Percentiles rank a stretch among this genome's conserved stretches.
Conservation (phyloP, 73 alveolate species). For the Urostyla sp. region DNA sequence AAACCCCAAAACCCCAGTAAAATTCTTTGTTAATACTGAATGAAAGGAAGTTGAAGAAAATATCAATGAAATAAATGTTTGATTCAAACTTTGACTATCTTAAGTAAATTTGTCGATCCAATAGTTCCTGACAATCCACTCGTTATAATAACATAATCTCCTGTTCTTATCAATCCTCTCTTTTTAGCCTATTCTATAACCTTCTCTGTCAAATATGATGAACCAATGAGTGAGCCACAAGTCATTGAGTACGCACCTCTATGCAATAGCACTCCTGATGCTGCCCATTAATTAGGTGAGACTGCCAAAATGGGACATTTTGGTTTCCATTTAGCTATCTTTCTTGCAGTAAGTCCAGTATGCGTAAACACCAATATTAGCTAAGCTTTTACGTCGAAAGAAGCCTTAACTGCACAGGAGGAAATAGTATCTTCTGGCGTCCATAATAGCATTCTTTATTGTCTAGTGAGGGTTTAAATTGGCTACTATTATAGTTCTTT, state of each 20-base stretch:
- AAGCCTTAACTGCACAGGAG: conserved; percentile 41
- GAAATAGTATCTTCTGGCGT: conserved; percentile 17
- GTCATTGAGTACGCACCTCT: conserved; percentile 48
- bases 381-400: conserved; percentile 16
- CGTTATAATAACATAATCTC: conserved; percentile 6
- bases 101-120: not conserved
- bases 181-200: not conserved
- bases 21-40: too few relatives aligned
- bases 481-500: too few relatives aligned
- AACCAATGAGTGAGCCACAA: not conserved
- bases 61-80: too few relatives aligned
- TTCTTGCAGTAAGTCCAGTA: conserved; percentile 34
- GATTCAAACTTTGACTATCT: not conserved
- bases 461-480: not conserved
- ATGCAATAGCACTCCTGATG: not conserved
- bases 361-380: conserved; percentile 24
- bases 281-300: not conserved
- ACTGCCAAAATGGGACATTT: conserved; percentile 43
- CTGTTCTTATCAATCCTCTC: not conserved
- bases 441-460: not conserved
- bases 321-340: conserved; percentile 34
- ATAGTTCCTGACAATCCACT: not conserved
- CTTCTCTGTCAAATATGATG: not conserved
- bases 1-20: not conserved
- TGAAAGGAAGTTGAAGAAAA: too few relatives aligned